Evolutionary conservation across 805 yeast species (phyloP).

Genomic region (Candida cerambycidarum): DNA sequence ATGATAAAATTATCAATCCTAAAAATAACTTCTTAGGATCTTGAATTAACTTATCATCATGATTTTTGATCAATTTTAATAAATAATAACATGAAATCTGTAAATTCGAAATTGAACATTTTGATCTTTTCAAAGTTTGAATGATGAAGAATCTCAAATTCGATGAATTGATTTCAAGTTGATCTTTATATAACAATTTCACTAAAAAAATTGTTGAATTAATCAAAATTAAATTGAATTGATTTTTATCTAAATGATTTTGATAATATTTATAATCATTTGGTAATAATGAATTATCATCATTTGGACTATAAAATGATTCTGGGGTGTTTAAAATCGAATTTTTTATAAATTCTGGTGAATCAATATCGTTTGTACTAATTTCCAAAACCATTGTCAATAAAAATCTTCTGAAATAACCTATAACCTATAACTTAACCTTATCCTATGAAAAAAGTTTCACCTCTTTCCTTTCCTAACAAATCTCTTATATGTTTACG

Average conservation of each 20-base stretch:
- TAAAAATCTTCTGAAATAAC: not conserved
- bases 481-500: not conserved
- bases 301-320: conserved; percentile 3
- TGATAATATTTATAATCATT: conserved; percentile 42
- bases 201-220: conserved; percentile 37
- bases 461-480: conserved; percentile 3
- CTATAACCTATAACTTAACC: conserved; percentile 2
- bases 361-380: not conserved
- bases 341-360: conserved; percentile 8
- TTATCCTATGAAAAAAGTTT: conserved; percentile 1
- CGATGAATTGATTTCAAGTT: conserved; percentile 17
- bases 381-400: too few species aligned
- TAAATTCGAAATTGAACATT: conserved; percentile 57
- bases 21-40: conserved; percentile 65
- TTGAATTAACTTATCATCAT: conserved; percentile 14
- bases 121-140: conserved; percentile 32
- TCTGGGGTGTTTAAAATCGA: conserved; percentile 3
- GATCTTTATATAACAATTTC: conserved; percentile 30
- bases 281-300: conserved; percentile 20
- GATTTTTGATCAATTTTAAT: conserved; percentile 40
- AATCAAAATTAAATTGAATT: conserved; percentile 40
- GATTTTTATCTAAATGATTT: conserved; percentile 37
- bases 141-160: conserved; percentile 45
- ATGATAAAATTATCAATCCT: conserved; percentile 66
- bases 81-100: conserved; percentile 69